These are phyloP conservation scores for Salisapilia sapeloensis DNA, from an alignment of 352 stramenopile species.

Conservation along the genomic window DNA sequence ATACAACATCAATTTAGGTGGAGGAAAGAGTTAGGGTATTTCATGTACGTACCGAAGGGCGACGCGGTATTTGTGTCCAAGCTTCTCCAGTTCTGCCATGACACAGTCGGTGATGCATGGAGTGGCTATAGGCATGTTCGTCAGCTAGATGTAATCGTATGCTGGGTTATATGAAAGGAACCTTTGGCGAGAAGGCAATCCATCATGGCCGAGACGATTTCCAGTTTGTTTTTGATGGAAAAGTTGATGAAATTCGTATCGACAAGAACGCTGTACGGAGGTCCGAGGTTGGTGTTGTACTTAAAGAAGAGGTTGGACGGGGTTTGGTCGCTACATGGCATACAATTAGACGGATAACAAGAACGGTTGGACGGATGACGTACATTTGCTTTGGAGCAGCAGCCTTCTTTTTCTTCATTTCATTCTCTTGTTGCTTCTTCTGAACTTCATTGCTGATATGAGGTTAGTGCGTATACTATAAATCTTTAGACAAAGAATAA, in stretches of 20 bases:
- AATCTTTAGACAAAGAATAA: constrained; percentile 1
- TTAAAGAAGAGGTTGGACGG: constrained; percentile 98
- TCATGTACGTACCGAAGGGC: constrained; percentile 27
- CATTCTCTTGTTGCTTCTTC: constrained; percentile 47
- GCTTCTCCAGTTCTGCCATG: constrained; percentile 99
- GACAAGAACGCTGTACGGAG: constrained; percentile 97
- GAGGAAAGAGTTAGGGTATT: background rate
- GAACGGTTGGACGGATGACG: constrained; percentile 1
- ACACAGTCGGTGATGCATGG: constrained; percentile 99
- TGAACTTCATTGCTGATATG: constrained; percentile 59
- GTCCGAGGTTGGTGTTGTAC: constrained; percentile 97
- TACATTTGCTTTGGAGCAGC: constrained; percentile 89
- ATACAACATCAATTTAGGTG: background rate
- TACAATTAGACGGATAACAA: background rate
- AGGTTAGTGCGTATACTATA: background rate
- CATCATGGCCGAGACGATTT: constrained; percentile 99
- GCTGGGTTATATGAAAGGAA: constrained; percentile 14
- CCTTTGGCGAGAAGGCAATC: constrained; percentile 99
- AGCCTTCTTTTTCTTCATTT: constrained; percentile 82
- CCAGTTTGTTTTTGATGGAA: constrained; percentile 98
- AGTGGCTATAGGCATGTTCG: constrained; percentile 22
- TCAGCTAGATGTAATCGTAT: background rate
- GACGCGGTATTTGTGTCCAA: constrained; percentile 96
- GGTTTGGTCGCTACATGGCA: constrained; percentile 83
- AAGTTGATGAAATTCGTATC: constrained; percentile 99